Evolutionary conservation across 2,329 filamentous ascomycete genomes (phyloP).

Genomic region (Paecilomyces fulvus): DNA sequence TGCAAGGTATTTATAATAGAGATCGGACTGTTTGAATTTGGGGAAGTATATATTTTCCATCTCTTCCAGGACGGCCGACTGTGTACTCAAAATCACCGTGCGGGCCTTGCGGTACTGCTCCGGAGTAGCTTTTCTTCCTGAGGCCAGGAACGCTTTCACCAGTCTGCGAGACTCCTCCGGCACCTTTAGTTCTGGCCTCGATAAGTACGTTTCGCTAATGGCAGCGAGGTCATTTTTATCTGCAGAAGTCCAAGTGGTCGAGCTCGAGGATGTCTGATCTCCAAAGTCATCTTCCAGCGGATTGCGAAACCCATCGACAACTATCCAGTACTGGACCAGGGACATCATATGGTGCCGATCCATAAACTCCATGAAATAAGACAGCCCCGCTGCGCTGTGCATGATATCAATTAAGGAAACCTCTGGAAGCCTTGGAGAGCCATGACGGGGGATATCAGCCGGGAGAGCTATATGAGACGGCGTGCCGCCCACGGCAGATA

Average conservation of each 20-base stretch:
- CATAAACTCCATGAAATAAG: slow-evolving; percentile 99
- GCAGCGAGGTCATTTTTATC: slow-evolving; percentile 83
- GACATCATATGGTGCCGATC: slow-evolving; percentile 80
- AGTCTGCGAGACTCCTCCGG: slow-evolving; percentile 58
- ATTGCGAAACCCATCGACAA: slow-evolving; percentile 92
- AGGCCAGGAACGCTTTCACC: slow-evolving; percentile 69
- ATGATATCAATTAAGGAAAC: slow-evolving; percentile 77
- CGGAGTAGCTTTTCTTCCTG: slow-evolving; percentile 66
- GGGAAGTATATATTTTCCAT: slow-evolving; percentile 76
- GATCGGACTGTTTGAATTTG: slow-evolving; percentile 81
- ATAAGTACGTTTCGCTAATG: slow-evolving; percentile 83
- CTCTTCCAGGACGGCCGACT: slow-evolving; percentile 73
- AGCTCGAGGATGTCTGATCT: slow-evolving; percentile 56
- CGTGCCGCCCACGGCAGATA: slow-evolving; percentile 58
- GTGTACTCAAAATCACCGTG: slow-evolving; percentile 69
- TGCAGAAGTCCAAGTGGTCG: slow-evolving; percentile 68
- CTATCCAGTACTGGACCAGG: slow-evolving; percentile 94
- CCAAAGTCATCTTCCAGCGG: slow-evolving; percentile 80
- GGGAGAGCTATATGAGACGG: slow-evolving; percentile 22
- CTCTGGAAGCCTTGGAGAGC: slow-evolving; percentile 59
- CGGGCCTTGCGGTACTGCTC: slow-evolving; percentile 77
- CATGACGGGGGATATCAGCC: slow-evolving; percentile 24
- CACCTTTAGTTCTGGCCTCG: slow-evolving; percentile 71
- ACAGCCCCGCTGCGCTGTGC: slow-evolving; percentile 79
- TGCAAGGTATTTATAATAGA: slow-evolving; percentile 93